Evolutionary conservation across 2,329 filamentous ascomycete genomes (phyloP).

Genomic region (Talaromyces sp.): DNA sequence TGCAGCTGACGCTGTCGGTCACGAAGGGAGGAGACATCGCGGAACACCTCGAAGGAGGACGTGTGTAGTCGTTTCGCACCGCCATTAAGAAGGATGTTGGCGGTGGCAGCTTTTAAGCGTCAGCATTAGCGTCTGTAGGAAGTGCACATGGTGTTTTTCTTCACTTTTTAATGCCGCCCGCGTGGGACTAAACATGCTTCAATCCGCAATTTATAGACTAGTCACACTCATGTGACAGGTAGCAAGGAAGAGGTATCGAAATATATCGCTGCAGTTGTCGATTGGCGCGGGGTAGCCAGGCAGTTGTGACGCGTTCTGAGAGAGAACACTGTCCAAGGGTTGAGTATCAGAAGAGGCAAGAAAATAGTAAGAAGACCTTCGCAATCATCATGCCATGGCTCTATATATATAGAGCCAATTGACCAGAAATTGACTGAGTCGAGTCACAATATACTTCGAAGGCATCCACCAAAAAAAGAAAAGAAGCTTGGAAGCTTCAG

Average conservation of each 20-base stretch:
- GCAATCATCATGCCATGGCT: slow-evolving; percentile 1
- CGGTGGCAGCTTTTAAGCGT: not conserved
- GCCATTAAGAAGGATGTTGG: not conserved
- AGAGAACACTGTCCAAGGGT: not conserved
- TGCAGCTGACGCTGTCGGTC: slow-evolving; percentile 63
- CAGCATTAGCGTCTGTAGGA: not conserved
- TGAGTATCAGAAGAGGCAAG: not conserved
- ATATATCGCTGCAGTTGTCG: not conserved
- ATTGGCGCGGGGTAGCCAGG: not conserved
- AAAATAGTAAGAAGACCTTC: not conserved
- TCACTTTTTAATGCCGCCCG: not conserved
- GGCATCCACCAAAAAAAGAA: not conserved
- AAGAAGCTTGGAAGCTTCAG: slow-evolving; percentile 2
- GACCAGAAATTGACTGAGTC: not conserved
- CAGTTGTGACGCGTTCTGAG: not conserved
- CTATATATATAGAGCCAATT: not conserved
- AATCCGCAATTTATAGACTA: not conserved
- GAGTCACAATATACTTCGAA: not conserved
- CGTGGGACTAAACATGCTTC: slow-evolving; percentile 1
- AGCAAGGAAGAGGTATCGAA: not conserved
- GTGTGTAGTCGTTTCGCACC: slow-evolving; percentile 7
- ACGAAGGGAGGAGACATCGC: slow-evolving; percentile 67
- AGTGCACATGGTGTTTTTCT: not conserved
- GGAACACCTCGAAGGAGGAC: slow-evolving; percentile 56
- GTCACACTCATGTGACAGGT: not conserved